Evolutionary conservation across 441 rosid genomes (phyloP).

Genomic region (Croton laevigatus): DNA sequence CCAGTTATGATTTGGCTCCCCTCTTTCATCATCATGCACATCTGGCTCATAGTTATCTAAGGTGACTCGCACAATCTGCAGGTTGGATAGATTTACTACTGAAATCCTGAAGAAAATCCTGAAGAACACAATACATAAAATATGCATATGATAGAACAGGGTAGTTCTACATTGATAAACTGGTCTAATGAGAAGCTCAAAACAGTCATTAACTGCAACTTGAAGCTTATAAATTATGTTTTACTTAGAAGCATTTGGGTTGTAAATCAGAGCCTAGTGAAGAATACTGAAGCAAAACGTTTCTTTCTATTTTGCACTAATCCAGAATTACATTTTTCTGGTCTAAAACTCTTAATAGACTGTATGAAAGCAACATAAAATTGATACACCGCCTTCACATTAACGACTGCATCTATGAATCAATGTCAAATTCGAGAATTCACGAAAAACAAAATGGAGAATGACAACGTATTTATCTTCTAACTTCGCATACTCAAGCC

Average conservation of each 20-base stretch:
- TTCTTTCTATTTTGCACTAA: neutral
- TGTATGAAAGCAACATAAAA: neutral
- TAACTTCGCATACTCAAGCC: neutral
- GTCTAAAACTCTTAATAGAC: neutral
- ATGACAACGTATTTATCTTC: neutral
- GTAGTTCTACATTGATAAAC: neutral
- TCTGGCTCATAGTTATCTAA: conserved; percentile 81
- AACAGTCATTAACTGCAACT: conserved; percentile 1
- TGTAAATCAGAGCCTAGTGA: neutral
- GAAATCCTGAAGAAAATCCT: conserved; percentile 2
- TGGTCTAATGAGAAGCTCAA: neutral
- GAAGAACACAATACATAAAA: neutral
- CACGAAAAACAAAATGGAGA: neutral
- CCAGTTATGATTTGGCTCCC: conserved; percentile 78
- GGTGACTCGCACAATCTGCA: conserved; percentile 75
- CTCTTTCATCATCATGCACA: conserved; percentile 56
- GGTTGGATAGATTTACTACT: conserved; percentile 12
- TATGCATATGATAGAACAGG: neutral
- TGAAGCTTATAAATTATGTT: neutral
- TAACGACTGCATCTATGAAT: neutral
- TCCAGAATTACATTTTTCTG: neutral
- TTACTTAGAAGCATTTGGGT: neutral
- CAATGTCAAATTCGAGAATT: neutral
- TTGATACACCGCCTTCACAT: neutral
- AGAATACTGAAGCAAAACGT: neutral